Conservation (phyloP, 768 basidiomycete genomes). For the Artomyces pyxidatus region DNA sequence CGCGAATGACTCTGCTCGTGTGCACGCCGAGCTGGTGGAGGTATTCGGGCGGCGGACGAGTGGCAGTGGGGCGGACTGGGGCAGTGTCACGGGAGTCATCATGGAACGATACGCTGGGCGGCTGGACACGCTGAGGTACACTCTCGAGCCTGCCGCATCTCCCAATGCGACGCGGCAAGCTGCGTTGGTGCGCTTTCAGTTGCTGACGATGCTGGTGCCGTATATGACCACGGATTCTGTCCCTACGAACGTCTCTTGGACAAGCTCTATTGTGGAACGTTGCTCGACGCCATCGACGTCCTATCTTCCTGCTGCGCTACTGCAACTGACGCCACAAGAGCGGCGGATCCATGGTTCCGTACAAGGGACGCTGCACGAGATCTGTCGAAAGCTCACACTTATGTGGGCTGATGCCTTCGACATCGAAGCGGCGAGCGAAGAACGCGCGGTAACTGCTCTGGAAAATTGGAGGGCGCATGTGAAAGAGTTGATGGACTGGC, state of each 20-base stretch:
- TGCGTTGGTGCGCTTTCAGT: neutral
- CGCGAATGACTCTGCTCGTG: slow-evolving; percentile 18
- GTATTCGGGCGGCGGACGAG: slow-evolving; percentile 15
- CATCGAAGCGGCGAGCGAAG: neutral
- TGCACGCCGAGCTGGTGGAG: slow-evolving; percentile 21
- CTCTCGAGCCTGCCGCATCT: slow-evolving; percentile 20
- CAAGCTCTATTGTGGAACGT: neutral
- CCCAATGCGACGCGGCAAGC: slow-evolving; percentile 2
- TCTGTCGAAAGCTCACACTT: slow-evolving; percentile 8
- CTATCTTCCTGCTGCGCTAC: neutral
- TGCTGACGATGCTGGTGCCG: slow-evolving; percentile 7
- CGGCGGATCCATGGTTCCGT: neutral
- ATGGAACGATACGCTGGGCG: slow-evolving; percentile 35
- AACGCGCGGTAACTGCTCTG: slow-evolving; percentile 12
- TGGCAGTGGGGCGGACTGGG: slow-evolving; percentile 36
- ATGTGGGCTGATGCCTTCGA: slow-evolving; percentile 38
- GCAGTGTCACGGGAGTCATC: slow-evolving; percentile 28
- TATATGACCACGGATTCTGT: neutral
- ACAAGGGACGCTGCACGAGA: slow-evolving; percentile 1
- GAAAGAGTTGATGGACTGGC: slow-evolving; percentile 35
- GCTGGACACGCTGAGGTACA: slow-evolving; percentile 31
- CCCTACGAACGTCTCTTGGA: slow-evolving; percentile 1
- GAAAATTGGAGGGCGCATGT: slow-evolving; percentile 29
- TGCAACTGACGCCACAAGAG: neutral
- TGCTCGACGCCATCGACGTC: slow-evolving; percentile 2